Conservation (phyloP, 2,329 filamentous ascomycete genomes). For the Ceratocystis colombiana region DNA sequence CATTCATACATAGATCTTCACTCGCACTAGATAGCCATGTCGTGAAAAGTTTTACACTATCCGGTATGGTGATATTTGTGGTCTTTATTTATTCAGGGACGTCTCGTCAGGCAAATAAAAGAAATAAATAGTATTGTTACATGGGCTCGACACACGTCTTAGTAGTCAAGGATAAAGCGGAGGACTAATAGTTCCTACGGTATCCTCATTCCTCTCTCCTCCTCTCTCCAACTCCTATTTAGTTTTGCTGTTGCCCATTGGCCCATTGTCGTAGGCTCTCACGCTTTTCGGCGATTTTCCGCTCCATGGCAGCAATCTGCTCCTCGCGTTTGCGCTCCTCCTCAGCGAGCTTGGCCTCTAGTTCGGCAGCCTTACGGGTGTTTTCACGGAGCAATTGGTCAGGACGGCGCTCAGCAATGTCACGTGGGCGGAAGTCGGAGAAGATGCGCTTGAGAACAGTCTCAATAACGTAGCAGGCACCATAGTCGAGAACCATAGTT, state of each 20-base stretch:
- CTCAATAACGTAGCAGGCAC: slow-evolving; percentile 78
- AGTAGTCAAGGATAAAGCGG: background rate
- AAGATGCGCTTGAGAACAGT: slow-evolving; percentile 74
- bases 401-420: slow-evolving; percentile 75
- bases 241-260: background rate
- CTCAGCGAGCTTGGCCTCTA: slow-evolving; percentile 33
- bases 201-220: too few species aligned
- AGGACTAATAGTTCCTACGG: background rate
- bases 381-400: slow-evolving; percentile 69
- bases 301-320: slow-evolving; percentile 51
- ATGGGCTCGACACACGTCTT: too few species aligned
- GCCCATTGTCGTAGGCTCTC: background rate
- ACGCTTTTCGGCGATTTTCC: slow-evolving; percentile 36
- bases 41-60: background rate
- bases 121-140: background rate
- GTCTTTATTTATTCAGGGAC: too few species aligned
- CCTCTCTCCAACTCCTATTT: too few species aligned
- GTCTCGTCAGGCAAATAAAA: background rate
- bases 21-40: background rate
- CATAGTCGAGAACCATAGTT: slow-evolving; percentile 81
- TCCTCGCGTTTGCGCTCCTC: slow-evolving; percentile 42
- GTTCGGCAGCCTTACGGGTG: slow-evolving; percentile 39
- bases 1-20: too few species aligned
- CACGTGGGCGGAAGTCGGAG: slow-evolving; percentile 84
- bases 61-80: too few species aligned